Percentiles rank a stretch among this genome's conserved stretches.
These are phyloP conservation scores for Rhodotorula sp. DNA, from an alignment of 1,284 basidiomycete species.

Conservation along the genomic window DNA sequence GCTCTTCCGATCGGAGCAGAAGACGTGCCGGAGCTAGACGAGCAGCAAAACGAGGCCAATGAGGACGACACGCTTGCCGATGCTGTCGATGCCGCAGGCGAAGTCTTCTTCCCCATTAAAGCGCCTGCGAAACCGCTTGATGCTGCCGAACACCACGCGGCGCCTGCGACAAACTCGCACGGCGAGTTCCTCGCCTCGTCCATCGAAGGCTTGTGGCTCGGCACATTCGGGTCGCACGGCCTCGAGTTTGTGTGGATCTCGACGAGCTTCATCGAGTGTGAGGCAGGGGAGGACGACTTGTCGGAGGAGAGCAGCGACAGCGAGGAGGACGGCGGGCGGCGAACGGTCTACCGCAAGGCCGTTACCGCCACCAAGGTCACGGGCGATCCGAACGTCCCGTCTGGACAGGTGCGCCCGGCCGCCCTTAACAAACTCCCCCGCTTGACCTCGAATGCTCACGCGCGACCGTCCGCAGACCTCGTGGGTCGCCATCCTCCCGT, in stretches of 20 bases:
- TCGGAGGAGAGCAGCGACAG: slow-evolving; percentile 4
- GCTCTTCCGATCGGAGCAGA: neutral
- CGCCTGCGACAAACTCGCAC: neutral
- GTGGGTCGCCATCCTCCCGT: slow-evolving; percentile 19
- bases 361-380: slow-evolving; percentile 37
- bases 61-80: slow-evolving; percentile 13
- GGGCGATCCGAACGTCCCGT: slow-evolving; percentile 40
- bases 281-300: neutral
- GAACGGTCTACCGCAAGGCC: slow-evolving; percentile 1
- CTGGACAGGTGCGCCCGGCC: slow-evolving; percentile 32
- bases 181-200: slow-evolving; percentile 20
- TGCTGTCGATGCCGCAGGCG: slow-evolving; percentile 10
- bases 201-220: slow-evolving; percentile 39
- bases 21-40: neutral
- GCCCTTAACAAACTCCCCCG: no score
- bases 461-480: neutral
- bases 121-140: slow-evolving; percentile 15
- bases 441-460: neutral
- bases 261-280: slow-evolving; percentile 10
- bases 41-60: neutral
- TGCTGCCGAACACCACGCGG: neutral
- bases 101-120: slow-evolving; percentile 35
- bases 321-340: neutral
- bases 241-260: slow-evolving; percentile 37
- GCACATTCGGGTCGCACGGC: slow-evolving; percentile 38